A percentile compares a stretch with the other conserved stretches of the same genome.
phyloP scores from a whole-genome alignment of 371 early-diverging fungal species.

The Chytridium lagenaria region DNA sequence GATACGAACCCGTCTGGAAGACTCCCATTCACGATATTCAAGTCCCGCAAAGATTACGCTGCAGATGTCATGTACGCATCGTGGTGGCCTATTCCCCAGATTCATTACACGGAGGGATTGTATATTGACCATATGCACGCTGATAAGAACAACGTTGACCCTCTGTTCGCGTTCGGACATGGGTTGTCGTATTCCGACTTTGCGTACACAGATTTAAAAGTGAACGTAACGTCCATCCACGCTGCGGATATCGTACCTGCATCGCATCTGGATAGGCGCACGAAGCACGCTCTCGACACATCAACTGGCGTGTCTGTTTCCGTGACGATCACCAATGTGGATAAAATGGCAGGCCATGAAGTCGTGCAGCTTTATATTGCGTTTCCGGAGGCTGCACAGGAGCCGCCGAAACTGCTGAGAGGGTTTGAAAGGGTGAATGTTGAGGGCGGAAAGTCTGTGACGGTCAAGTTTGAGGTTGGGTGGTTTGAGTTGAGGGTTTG shows the following conservation, averaged over 20 bases:
- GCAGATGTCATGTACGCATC: constrained; percentile 42
- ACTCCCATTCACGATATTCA: constrained; percentile 67
- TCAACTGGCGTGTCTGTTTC: constrained; percentile 38
- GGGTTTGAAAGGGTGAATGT: constrained; percentile 29
- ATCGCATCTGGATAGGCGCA: neutral
- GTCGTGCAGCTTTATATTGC: constrained; percentile 62
- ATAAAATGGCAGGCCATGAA: constrained; percentile 59
- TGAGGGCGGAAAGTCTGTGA: constrained; percentile 12
- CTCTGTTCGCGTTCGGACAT: constrained; percentile 64
- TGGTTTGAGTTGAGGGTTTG: constrained; percentile 18
- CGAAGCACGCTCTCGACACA: neutral
- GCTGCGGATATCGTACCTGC: neutral
- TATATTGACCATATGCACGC: constrained; percentile 65
- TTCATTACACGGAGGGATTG: constrained; percentile 60
- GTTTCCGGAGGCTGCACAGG: constrained; percentile 48
- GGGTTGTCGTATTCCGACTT: constrained; percentile 69
- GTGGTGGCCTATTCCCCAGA: constrained; percentile 29
- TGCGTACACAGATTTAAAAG: constrained; percentile 44
- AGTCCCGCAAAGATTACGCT: constrained; percentile 50
- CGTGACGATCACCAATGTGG: constrained; percentile 52
- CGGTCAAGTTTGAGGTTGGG: constrained; percentile 14
- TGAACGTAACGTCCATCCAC: constrained; percentile 1
- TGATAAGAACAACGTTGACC: constrained; percentile 57
- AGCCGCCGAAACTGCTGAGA: constrained; percentile 31
- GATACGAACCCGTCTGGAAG: constrained; percentile 65